These are phyloP conservation scores for Ophiorrhiza pumila DNA, from an alignment of 257 asterid genomes.

Conservation along the genomic window DNA sequence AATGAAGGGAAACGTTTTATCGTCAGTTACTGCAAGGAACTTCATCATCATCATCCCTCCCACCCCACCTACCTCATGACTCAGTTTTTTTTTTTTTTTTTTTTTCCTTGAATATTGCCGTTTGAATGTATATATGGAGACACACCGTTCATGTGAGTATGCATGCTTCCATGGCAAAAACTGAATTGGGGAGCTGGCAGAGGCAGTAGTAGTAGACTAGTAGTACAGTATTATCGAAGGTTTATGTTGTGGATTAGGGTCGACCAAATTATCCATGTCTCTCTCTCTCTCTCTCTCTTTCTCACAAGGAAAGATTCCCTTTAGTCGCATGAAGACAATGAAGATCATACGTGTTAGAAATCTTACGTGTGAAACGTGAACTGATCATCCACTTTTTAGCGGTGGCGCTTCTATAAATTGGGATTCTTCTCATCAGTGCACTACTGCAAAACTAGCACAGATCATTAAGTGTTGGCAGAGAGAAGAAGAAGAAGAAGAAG, in stretches of 20 bases:
- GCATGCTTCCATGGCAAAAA: background rate
- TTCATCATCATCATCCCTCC: too few relatives aligned
- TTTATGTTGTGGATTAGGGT: background rate
- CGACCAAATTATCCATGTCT: too few relatives aligned
- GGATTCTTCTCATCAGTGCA: background rate
- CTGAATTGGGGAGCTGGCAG: too few relatives aligned
- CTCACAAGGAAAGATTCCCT: background rate
- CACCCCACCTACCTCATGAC: too few relatives aligned
- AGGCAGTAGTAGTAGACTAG: too few relatives aligned
- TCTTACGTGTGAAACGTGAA: background rate
- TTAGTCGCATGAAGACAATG: slow-evolving; percentile 6
- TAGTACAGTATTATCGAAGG: background rate
- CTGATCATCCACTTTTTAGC: background rate
- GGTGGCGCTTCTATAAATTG: slow-evolving; percentile 6
- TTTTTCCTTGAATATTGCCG: background rate
- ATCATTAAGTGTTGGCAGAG: too few relatives aligned
- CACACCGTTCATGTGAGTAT: slow-evolving; percentile 4
- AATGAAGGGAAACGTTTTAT: background rate
- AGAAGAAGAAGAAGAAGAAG: background rate
- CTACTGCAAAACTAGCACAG: background rate
- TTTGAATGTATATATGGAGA: too few relatives aligned
- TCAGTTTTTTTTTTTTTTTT: slow-evolving; percentile 5
- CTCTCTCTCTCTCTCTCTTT: too few relatives aligned
- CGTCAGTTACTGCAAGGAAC: background rate
- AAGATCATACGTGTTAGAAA: background rate